Evolutionary conservation across 1,284 basidiomycete genomes (phyloP).

Genomic region (Apiotrichum akiyoshidainum): DNA sequence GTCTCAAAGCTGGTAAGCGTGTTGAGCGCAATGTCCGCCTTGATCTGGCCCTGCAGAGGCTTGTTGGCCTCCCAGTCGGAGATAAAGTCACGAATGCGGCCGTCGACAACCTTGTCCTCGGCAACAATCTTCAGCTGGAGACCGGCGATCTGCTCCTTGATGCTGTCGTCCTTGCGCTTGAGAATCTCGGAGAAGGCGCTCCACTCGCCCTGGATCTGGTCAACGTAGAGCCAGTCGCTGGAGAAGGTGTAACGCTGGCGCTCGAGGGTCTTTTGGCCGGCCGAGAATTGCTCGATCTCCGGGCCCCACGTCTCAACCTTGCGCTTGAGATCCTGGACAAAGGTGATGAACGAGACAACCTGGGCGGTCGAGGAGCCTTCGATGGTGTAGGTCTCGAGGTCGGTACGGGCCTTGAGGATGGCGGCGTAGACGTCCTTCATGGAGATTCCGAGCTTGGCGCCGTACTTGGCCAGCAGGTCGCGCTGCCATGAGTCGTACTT

Average conservation of each 20-base stretch:
- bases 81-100: constrained; percentile 84
- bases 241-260: constrained; percentile 95
- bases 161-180: constrained; percentile 95
- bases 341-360: constrained; percentile 97
- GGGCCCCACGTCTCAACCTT: constrained; percentile 97
- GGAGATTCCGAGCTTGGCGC: constrained; percentile 80
- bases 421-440: constrained; percentile 96
- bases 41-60: constrained; percentile 92
- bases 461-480: constrained; percentile 88
- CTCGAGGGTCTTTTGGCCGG: constrained; percentile 94
- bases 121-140: constrained; percentile 98
- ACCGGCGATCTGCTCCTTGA: constrained; percentile 91
- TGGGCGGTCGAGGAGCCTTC: constrained; percentile 72
- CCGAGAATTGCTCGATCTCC: constrained; percentile 88
- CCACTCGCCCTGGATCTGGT: constrained; percentile 97
- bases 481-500: constrained; percentile 98
- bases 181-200: constrained; percentile 97
- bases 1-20: constrained; percentile 91
- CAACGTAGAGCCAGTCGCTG: constrained; percentile 96
- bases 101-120: constrained; percentile 95
- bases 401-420: constrained; percentile 87
- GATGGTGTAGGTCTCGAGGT: constrained; percentile 87
- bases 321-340: constrained; percentile 96
- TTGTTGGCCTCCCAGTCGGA: constrained; percentile 76
- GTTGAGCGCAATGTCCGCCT: constrained; percentile 91